Evolutionary conservation across 352 stramenopile genomes (phyloP).

Genomic region (Elongisporangium anandrum): DNA sequence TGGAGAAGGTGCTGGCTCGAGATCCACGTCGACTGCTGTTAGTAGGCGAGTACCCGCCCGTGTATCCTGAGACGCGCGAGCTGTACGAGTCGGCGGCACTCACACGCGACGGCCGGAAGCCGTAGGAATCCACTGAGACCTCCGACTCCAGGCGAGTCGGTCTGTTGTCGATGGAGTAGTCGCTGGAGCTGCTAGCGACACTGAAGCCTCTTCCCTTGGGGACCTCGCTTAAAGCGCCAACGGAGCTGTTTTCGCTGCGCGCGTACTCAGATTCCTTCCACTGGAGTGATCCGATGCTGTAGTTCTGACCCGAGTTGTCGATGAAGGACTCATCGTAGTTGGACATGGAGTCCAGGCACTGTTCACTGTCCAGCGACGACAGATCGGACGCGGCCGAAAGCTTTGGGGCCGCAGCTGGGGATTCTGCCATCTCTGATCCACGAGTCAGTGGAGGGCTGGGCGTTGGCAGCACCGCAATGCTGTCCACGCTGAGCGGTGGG

Average conservation of each 20-base stretch:
- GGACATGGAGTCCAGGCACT: slow-evolving; percentile 43
- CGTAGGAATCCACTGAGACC: slow-evolving; percentile 70
- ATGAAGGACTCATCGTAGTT: slow-evolving; percentile 52
- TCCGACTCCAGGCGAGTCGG: slow-evolving; percentile 50
- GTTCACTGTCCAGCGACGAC: slow-evolving; percentile 33
- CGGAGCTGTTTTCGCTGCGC: slow-evolving; percentile 16
- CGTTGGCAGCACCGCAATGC: not conserved
- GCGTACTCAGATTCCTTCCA: slow-evolving; percentile 43
- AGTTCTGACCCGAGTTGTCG: slow-evolving; percentile 21
- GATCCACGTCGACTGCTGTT: slow-evolving; percentile 24
- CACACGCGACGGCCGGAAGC: slow-evolving; percentile 39
- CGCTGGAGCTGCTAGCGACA: slow-evolving; percentile 30
- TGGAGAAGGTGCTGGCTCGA: slow-evolving; percentile 16
- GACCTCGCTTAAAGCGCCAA: not conserved
- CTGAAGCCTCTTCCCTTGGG: slow-evolving; percentile 30
- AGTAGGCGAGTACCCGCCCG: slow-evolving; percentile 53
- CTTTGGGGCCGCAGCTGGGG: slow-evolving; percentile 19
- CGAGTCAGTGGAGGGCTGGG: slow-evolving; percentile 20
- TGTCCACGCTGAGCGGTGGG: not conserved
- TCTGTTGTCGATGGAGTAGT: slow-evolving; percentile 38
- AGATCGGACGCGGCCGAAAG: slow-evolving; percentile 25
- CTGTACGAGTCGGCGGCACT: slow-evolving; percentile 64
- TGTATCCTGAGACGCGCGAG: slow-evolving; percentile 58
- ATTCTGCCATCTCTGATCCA: slow-evolving; percentile 32
- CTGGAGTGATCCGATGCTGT: slow-evolving; percentile 36